Evolutionary conservation across 208 protist species (phyloP).

Genomic region (Blechomonas ayalai): DNA sequence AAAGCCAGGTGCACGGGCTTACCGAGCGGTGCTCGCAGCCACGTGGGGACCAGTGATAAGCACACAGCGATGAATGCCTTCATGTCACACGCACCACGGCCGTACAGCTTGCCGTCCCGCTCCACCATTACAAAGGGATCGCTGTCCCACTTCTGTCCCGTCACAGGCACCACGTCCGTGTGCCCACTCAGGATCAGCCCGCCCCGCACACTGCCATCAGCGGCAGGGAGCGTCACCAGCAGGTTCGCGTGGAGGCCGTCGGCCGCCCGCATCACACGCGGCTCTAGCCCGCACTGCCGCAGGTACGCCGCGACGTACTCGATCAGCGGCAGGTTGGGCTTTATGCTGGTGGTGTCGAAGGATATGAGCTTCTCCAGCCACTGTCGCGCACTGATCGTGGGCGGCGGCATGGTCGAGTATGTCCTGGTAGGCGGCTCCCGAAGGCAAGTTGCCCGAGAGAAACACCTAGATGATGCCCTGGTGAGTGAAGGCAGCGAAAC

Average conservation of each 20-base stretch:
- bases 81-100: conserved; percentile 50
- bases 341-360: conserved; percentile 56
- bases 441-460: no score
- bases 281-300: conserved; percentile 13
- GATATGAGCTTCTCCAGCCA: conserved; percentile 47
- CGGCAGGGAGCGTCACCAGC: conserved; percentile 41
- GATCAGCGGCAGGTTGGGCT: conserved; percentile 44
- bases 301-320: conserved; percentile 34
- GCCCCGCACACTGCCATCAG: conserved; percentile 28
- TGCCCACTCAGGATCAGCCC: conserved; percentile 49
- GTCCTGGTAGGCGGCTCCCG: no score
- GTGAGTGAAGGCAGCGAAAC: no score
- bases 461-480: no score
- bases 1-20: conserved; percentile 54
- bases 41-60: conserved; percentile 24
- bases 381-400: conserved; percentile 3
- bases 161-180: conserved; percentile 66
- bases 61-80: conserved; percentile 52
- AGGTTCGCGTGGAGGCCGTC: conserved; percentile 44
- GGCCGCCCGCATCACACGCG: conserved; percentile 16
- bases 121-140: conserved; percentile 50
- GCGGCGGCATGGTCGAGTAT: conserved; percentile 1
- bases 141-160: conserved; percentile 55
- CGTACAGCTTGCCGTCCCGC: conserved; percentile 41
- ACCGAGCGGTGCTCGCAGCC: conserved; percentile 27